These are phyloP conservation scores for Cornus florida DNA, from an alignment of 148 eudicot species.

Conservation along the genomic window DNA sequence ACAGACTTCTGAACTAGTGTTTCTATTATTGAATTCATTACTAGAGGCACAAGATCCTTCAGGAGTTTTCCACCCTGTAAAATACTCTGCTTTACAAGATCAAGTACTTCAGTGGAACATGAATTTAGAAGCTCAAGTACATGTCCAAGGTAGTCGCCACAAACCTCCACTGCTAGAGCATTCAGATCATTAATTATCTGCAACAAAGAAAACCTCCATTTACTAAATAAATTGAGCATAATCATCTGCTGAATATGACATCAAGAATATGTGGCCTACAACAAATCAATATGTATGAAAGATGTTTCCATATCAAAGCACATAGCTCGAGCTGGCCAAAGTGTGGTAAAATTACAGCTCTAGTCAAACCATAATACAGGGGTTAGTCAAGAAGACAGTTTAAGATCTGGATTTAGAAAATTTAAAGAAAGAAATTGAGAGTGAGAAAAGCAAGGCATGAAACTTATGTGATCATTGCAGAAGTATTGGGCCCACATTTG, in stretches of 20 bases:
- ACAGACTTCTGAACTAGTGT: constrained; percentile 74
- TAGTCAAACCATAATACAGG: too few relatives aligned
- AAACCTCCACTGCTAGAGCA: constrained; percentile 59
- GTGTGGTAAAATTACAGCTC: too few relatives aligned
- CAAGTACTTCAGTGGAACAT: constrained; percentile 75
- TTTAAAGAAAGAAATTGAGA: background rate
- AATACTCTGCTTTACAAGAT: constrained; percentile 76
- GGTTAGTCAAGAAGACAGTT: background rate
- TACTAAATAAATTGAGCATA: background rate
- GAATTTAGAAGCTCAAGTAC: constrained; percentile 66
- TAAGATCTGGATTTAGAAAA: background rate
- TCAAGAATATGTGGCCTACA: background rate
- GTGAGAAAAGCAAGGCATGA: background rate
- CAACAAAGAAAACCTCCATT: constrained; percentile 13
- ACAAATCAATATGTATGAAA: background rate
- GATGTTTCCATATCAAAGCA: background rate
- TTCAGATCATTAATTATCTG: constrained; percentile 90
- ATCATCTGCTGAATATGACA: background rate
- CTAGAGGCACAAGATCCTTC: constrained; percentile 53
- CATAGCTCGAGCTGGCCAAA: background rate
- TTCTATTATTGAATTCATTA: constrained; percentile 54
- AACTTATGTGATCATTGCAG: too few relatives aligned
- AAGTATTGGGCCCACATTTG: too few relatives aligned
- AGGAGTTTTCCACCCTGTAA: constrained; percentile 69
- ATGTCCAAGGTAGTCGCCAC: constrained; percentile 52